Base-by-base conservation (phyloP, 2,329 filamentous ascomycete species). In the Hysterium pulicare region DNA sequence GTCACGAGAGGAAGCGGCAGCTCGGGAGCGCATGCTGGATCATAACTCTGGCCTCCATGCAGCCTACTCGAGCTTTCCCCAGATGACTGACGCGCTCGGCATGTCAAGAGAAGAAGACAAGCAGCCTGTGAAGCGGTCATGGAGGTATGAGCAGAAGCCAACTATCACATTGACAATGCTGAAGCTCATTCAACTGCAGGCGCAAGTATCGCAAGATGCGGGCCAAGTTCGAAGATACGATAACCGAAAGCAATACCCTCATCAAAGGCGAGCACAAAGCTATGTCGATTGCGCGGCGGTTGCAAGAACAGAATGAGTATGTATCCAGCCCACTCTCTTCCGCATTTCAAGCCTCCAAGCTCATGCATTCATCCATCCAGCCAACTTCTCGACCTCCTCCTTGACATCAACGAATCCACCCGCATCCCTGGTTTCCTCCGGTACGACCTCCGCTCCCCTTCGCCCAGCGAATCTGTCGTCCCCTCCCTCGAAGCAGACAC, bases 201-300 rank as follows among this genome's bases (percentile, higher is more conserved):
- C 95, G 95, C 72, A 98, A 98, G 75, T 98, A 94, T 68, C 85
- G 86, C 58, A 94, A 94, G 77, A 87, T 93, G 82, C 84, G 86
- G 69, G 77, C 85, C 63, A 74, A 77, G 21, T 94, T 93, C 61
- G 86, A 93, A 55, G 76, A 82, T 38, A 82, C 81, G 58, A 87
- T 90, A 79, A 79, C 84, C 44, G 82, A 88, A 51, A 87, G 88
- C 64, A 93, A 95, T 68, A 79, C 83, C 41, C 76, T 93, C 46
- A 93, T 93, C 69, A 82, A 82, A 56, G 77, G 87, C 41, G 90
- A 93, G 67, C 86, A 87, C 65, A 84, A 85, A 67, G 87, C 90
- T 26, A 82, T 86, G 47, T 82, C 84, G 51, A 86, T 88, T 3
- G 87, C 89, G 17, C 90, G 87, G 66, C 80, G 90, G 40, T 78